Evolutionary conservation across 495 filamentous ascomycete species (phyloP).

Genomic region (Parachaetomium inaequale): DNA sequence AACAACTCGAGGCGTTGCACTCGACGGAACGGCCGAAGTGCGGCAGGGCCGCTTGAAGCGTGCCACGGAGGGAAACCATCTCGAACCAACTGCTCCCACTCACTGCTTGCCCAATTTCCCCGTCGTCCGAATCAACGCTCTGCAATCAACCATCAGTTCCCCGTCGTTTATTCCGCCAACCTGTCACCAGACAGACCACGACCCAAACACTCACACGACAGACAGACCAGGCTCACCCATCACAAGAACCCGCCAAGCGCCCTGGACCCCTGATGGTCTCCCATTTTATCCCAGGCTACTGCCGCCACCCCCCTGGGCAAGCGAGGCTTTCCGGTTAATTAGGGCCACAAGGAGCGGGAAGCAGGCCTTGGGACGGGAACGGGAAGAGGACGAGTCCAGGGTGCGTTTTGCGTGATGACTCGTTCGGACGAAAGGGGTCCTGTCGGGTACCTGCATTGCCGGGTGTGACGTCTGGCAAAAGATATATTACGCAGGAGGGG

Average conservation of each 20-base stretch:
- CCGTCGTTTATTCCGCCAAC: not conserved
- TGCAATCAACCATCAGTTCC: too few species aligned
- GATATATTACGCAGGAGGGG: not conserved
- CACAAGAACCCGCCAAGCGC: too few species aligned
- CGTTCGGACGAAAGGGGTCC: not conserved
- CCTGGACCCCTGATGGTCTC: too few species aligned
- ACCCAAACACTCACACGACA: not conserved
- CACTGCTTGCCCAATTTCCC: too few species aligned
- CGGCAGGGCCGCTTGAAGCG: too few species aligned
- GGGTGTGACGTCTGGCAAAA: not conserved
- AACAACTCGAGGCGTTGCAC: too few species aligned
- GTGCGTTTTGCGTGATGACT: not conserved
- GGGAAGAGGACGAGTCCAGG: not conserved
- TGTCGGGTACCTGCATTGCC: not conserved
- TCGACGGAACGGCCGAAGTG: too few species aligned
- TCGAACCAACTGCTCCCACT: too few species aligned
- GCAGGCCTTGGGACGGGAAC: not conserved
- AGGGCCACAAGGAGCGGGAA: not conserved
- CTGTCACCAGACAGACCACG: not conserved
- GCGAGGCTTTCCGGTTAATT: not conserved
- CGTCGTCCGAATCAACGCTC: too few species aligned
- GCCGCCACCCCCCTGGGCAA: not conserved
- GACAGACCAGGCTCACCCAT: too few species aligned
- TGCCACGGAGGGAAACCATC: too few species aligned
- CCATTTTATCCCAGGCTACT: too few species aligned